phyloP scores from a whole-genome alignment of 176 grass and related monocot species.

The Juncus inflexus region DNA sequence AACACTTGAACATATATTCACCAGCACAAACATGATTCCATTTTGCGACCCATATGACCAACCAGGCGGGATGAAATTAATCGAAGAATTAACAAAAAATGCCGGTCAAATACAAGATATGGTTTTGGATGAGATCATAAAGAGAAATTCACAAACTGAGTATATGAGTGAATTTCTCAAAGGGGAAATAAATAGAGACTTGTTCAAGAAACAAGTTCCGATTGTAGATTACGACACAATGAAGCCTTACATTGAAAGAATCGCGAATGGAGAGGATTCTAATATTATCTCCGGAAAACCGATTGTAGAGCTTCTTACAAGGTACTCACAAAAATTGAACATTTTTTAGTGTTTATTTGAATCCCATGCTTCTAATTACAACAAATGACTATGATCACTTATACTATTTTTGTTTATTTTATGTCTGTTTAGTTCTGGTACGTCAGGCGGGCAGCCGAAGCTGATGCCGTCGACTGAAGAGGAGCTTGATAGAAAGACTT shows the following conservation, averaged over 20 bases:
- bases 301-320: constrained; percentile 72
- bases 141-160: constrained; percentile 48
- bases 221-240: constrained; percentile 71
- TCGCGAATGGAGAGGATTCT: constrained; percentile 56
- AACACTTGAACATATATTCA: not conserved
- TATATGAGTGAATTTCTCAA: constrained; percentile 53
- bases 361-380: not conserved
- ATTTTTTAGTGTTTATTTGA: not conserved
- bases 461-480: constrained; percentile 74
- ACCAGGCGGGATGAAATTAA: constrained; percentile 36
- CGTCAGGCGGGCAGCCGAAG: constrained; percentile 69
- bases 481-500: constrained; percentile 73
- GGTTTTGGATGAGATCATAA: constrained; percentile 50
- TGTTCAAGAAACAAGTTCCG: constrained; percentile 52
- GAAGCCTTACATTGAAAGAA: constrained; percentile 63
- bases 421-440: constrained; percentile 49
- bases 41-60: constrained; percentile 46
- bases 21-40: constrained; percentile 32
- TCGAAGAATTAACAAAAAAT: constrained; percentile 57
- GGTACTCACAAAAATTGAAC: constrained; percentile 25
- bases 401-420: not conserved
- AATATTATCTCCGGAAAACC: constrained; percentile 50
- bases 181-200: not conserved
- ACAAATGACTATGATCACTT: not conserved
- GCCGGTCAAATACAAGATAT: constrained; percentile 44